A percentile compares a stretch with the other conserved stretches of the same genome.
These are phyloP conservation scores for Acacia pycnantha DNA, from an alignment of 331 rosid species.

Conservation along the genomic window DNA sequence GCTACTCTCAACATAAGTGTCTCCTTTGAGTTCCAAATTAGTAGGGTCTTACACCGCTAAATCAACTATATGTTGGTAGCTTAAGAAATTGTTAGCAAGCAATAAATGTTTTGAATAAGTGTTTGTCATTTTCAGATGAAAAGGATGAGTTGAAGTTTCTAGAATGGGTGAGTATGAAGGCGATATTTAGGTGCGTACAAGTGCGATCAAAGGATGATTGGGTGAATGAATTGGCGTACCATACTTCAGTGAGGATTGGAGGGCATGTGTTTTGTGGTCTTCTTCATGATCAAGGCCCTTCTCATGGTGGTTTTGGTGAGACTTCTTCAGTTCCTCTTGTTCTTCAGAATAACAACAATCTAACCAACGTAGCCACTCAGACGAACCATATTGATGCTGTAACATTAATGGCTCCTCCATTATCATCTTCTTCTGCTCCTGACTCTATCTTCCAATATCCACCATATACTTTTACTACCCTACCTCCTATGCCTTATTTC, in stretches of 20 bases:
- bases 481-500: conserved; percentile 50
- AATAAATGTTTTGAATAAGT: neutral
- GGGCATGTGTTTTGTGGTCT: conserved; percentile 62
- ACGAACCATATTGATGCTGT: conserved; percentile 1
- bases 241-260: conserved; percentile 54
- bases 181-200: conserved; percentile 44
- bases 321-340: conserved; percentile 12
- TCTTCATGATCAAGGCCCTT: conserved; percentile 63
- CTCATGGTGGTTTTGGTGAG: neutral
- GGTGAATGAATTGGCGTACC: conserved; percentile 52
- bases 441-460: conserved; percentile 16
- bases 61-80: too few relatives aligned
- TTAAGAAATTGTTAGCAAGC: too few relatives aligned
- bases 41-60: too few relatives aligned
- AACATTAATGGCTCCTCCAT: conserved; percentile 23
- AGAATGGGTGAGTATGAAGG: conserved; percentile 39
- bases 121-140: conserved; percentile 20
- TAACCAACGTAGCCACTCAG: conserved; percentile 5
- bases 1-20: too few relatives aligned
- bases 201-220: conserved; percentile 48
- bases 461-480: conserved; percentile 33
- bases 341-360: conserved; percentile 18
- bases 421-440: conserved; percentile 23
- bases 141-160: conserved; percentile 46
- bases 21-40: too few relatives aligned